A percentile compares a stretch with the other conserved stretches of the same genome.
Evolutionary conservation across 202 grass and related monocot species (phyloP).

Genomic region (Eragrostis tef): DNA sequence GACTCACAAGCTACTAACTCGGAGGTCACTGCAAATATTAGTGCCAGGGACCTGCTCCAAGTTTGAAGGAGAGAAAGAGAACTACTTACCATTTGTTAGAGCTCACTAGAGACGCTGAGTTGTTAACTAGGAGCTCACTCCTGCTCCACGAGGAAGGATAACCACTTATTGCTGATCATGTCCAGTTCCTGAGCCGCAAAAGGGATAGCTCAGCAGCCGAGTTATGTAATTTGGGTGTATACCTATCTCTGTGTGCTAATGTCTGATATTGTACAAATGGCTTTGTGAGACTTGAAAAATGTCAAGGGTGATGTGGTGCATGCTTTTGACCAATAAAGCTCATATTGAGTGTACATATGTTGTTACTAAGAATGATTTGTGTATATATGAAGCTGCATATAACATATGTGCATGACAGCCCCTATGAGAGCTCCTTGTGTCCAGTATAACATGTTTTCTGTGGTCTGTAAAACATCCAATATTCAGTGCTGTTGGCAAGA

Average conservation of each 20-base stretch:
- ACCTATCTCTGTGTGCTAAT: constrained; percentile 41
- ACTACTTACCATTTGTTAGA: constrained; percentile 38
- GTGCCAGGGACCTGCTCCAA: constrained; percentile 60
- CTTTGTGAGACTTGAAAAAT: constrained; percentile 15
- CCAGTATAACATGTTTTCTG: neutral
- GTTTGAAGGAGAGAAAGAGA: constrained; percentile 34
- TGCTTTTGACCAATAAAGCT: constrained; percentile 44
- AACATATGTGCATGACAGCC: neutral
- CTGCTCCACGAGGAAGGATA: constrained; percentile 36
- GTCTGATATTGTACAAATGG: constrained; percentile 34
- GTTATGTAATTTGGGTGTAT: constrained; percentile 38
- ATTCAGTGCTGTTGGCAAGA: neutral
- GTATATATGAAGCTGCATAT: neutral
- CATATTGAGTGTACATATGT: constrained; percentile 23
- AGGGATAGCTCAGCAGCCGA: constrained; percentile 29
- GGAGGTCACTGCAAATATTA: constrained; percentile 81
- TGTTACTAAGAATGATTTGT: neutral
- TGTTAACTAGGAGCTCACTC: constrained; percentile 35
- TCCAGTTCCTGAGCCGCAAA: constrained; percentile 48
- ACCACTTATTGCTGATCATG: constrained; percentile 39
- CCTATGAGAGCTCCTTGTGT: neutral
- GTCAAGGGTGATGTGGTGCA: constrained; percentile 33
- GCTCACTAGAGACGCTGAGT: constrained; percentile 38
- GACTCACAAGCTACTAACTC: constrained; percentile 50
- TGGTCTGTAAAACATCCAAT: neutral